These are phyloP conservation scores for Populus hybrid DNA, from an alignment of 441 rosid genomes.

Conservation along the genomic window DNA sequence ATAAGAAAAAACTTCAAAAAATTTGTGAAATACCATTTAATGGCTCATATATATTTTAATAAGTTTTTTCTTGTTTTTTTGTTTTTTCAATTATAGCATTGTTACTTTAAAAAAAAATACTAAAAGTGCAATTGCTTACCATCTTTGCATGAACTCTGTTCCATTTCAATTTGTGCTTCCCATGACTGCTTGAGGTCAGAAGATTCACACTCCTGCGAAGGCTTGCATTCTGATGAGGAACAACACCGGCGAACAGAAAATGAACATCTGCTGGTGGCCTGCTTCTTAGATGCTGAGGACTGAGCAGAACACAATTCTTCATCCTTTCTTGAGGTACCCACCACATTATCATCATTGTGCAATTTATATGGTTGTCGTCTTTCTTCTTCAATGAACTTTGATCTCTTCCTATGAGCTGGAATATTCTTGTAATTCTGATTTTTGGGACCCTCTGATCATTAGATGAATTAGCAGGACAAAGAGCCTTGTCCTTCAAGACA, in stretches of 20 bases:
- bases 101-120: too few relatives aligned
- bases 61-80: too few relatives aligned
- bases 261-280: conserved; percentile 35
- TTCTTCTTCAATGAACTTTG: conserved; percentile 35
- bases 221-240: conserved; percentile 43
- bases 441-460: conserved; percentile 77
- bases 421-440: conserved; percentile 28
- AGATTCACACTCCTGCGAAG: conserved; percentile 41
- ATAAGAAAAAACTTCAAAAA: too few relatives aligned
- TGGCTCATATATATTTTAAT: too few relatives aligned
- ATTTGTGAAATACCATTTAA: too few relatives aligned
- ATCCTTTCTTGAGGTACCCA: conserved; percentile 32
- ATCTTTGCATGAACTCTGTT: conserved; percentile 34
- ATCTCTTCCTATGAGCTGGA: conserved; percentile 44
- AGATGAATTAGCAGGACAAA: conserved; percentile 45
- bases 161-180: conserved; percentile 35
- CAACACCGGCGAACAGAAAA: conserved; percentile 57
- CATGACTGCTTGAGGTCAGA: conserved; percentile 37
- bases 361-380: conserved; percentile 18
- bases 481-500: conserved; percentile 34
- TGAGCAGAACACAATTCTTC: conserved; percentile 68
- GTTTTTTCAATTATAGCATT: too few relatives aligned
- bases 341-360: conserved; percentile 21
- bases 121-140: conserved; percentile 25
- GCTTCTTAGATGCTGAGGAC: conserved; percentile 52